Conservation (phyloP, 768 basidiomycete genomes). For the Leccinum aurantiacum region DNA sequence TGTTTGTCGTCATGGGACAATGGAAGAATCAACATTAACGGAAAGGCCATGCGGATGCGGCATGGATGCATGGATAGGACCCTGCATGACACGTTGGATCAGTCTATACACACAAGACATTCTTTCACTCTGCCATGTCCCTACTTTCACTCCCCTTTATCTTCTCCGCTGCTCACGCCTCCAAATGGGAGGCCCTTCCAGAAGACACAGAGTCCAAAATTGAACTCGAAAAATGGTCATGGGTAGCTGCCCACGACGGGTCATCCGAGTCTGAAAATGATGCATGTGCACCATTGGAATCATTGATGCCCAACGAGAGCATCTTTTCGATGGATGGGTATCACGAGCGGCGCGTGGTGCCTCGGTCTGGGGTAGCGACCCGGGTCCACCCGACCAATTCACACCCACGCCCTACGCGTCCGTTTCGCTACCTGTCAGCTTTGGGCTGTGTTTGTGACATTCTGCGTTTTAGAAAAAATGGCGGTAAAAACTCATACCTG, state of each 20-base stretch:
- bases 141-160: conserved; percentile 22
- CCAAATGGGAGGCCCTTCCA: conserved; percentile 25
- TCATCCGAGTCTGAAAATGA: neutral
- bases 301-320: neutral
- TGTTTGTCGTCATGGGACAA: neutral
- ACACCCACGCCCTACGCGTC: conserved; percentile 2
- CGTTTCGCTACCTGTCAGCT: neutral
- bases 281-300: neutral
- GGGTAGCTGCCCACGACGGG: neutral
- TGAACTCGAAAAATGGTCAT: neutral
- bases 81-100: neutral
- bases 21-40: neutral
- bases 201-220: conserved; percentile 1
- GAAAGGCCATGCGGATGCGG: neutral
- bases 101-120: neutral
- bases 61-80: neutral
- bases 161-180: conserved; percentile 34
- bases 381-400: neutral
- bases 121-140: conserved; percentile 15
- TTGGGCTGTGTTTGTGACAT: neutral
- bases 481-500: conserved; percentile 52
- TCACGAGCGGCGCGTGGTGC: neutral
- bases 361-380: neutral
- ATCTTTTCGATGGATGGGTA: neutral
- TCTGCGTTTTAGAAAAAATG: conserved; percentile 34